Evolutionary conservation across 805 yeast genomes (phyloP).

Genomic region (Starmera amethionina): DNA sequence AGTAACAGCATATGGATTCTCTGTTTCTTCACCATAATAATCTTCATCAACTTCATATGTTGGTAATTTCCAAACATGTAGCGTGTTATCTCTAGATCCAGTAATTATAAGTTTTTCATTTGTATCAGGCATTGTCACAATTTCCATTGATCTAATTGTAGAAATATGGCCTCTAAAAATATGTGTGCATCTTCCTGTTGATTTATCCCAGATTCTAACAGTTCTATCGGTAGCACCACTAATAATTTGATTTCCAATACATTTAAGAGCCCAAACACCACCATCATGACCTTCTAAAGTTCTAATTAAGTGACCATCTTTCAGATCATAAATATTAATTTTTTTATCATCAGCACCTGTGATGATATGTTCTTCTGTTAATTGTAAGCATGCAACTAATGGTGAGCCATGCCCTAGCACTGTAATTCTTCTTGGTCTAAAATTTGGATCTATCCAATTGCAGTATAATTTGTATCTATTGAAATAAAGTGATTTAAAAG

Average conservation of each 20-base stretch:
- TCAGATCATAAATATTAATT: slow-evolving; percentile 73
- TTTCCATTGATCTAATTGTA: slow-evolving; percentile 86
- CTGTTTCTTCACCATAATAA: slow-evolving; percentile 24
- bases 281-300: slow-evolving; percentile 86
- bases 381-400: slow-evolving; percentile 92
- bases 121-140: slow-evolving; percentile 57
- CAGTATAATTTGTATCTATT: slow-evolving; percentile 21
- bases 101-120: slow-evolving; percentile 69
- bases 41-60: slow-evolving; percentile 22
- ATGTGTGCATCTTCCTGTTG: slow-evolving; percentile 80
- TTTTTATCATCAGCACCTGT: slow-evolving; percentile 87
- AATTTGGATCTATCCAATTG: slow-evolving; percentile 76
- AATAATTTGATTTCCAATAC: slow-evolving; percentile 71
- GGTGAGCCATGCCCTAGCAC: slow-evolving; percentile 63
- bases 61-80: slow-evolving; percentile 82
- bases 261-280: slow-evolving; percentile 97
- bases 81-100: slow-evolving; percentile 78
- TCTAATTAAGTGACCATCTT: slow-evolving; percentile 52
- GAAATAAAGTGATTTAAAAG: slow-evolving; percentile 8
- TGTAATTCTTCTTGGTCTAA: slow-evolving; percentile 56
- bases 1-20: slow-evolving; percentile 55
- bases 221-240: slow-evolving; percentile 94
- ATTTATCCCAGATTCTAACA: slow-evolving; percentile 87
- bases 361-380: slow-evolving; percentile 81
- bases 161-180: slow-evolving; percentile 87